Evolutionary conservation across 805 yeast genomes (phyloP).

Genomic region (Zygosaccharomyces bailii): DNA sequence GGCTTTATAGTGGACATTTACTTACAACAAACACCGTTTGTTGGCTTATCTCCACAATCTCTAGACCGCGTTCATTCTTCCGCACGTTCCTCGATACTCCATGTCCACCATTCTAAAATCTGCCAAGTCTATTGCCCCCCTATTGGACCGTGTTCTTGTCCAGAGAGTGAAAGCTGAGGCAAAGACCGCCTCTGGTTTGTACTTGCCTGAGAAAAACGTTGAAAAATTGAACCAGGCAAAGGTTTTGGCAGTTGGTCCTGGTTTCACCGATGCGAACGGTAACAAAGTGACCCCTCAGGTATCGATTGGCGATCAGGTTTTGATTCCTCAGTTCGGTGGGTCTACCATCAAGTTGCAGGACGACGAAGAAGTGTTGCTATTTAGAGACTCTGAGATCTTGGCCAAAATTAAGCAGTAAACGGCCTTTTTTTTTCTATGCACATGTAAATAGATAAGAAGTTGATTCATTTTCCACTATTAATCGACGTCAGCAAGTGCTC

Average conservation of each 20-base stretch:
- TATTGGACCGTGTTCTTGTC: slow-evolving; percentile 92
- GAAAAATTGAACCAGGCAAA: slow-evolving; percentile 90
- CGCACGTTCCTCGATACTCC: neutral
- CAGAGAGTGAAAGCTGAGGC: slow-evolving; percentile 91
- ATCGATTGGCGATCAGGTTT: slow-evolving; percentile 85
- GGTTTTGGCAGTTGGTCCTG: slow-evolving; percentile 95
- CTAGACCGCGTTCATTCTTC: too few relatives aligned
- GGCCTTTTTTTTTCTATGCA: slow-evolving; percentile 4
- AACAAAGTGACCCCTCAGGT: slow-evolving; percentile 69
- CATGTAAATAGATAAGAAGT: slow-evolving; percentile 18
- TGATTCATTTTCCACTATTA: neutral
- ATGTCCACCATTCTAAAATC: slow-evolving; percentile 67
- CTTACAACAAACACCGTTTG: too few relatives aligned
- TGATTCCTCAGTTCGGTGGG: slow-evolving; percentile 95
- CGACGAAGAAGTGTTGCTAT: slow-evolving; percentile 69
- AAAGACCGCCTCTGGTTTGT: slow-evolving; percentile 88
- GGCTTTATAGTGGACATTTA: too few relatives aligned
- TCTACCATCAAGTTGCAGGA: slow-evolving; percentile 82
- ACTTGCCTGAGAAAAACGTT: slow-evolving; percentile 93
- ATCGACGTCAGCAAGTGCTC: slow-evolving; percentile 39
- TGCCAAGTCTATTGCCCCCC: slow-evolving; percentile 84
- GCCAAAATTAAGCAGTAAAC: slow-evolving; percentile 69
- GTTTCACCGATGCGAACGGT: slow-evolving; percentile 74
- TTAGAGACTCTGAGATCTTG: slow-evolving; percentile 91
- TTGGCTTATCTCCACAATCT: neutral